Evolutionary conservation across 2,329 filamentous ascomycete species (phyloP).

Genomic region (Dothistroma septosporum): DNA sequence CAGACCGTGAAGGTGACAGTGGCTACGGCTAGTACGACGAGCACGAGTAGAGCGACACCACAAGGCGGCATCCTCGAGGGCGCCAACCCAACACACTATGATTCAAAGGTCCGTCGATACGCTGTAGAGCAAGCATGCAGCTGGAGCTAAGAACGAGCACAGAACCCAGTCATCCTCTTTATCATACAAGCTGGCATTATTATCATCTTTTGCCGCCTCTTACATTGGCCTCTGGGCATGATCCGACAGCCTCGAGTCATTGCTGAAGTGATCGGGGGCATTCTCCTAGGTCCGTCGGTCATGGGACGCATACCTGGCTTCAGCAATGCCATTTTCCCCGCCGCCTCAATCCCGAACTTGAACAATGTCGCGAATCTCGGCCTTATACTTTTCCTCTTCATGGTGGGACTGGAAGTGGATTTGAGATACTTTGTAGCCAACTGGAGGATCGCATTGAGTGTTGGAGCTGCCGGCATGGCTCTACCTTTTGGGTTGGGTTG

Average conservation of each 20-base stretch:
- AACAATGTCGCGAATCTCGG: constrained; percentile 78
- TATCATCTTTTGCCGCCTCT: constrained; percentile 67
- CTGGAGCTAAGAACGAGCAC: background rate
- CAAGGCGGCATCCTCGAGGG: constrained; percentile 71
- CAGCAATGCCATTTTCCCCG: constrained; percentile 69
- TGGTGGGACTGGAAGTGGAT: constrained; percentile 84
- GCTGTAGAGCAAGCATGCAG: too few relatives aligned
- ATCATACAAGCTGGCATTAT: constrained; percentile 72
- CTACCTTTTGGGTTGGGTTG: constrained; percentile 78
- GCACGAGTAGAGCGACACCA: constrained; percentile 41
- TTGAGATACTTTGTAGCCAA: constrained; percentile 71
- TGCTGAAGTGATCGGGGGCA: constrained; percentile 78
- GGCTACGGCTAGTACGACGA: constrained; percentile 22
- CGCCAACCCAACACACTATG: constrained; percentile 64
- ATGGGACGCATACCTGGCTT: constrained; percentile 84
- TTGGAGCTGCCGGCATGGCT: constrained; percentile 74
- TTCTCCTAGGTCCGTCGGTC: constrained; percentile 79
- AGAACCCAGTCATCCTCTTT: constrained; percentile 69
- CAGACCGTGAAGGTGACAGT: constrained; percentile 17
- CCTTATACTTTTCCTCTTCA: constrained; percentile 77
- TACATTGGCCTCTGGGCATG: constrained; percentile 73
- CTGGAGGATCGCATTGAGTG: constrained; percentile 73
- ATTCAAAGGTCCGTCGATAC: constrained; percentile 45
- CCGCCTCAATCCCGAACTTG: constrained; percentile 68
- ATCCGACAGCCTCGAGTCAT: constrained; percentile 78